Evolutionary conservation across 2,329 filamentous ascomycete species (phyloP), one percentile per base, ranked within the genome.

Genomic region (Xylogone sp.): DNA sequence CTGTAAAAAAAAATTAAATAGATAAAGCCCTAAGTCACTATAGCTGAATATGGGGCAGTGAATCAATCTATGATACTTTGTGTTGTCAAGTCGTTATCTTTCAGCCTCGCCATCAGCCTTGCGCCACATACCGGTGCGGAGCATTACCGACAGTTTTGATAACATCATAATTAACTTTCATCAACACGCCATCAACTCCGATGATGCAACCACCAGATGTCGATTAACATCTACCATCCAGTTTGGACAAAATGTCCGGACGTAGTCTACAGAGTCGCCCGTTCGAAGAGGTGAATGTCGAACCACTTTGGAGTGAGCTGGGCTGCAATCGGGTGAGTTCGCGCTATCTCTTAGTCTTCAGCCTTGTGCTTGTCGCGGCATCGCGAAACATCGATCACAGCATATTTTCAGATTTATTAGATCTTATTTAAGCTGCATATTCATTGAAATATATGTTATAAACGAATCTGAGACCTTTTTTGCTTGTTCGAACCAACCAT

Each of bases 281-380:
- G 16, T 57, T 55, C 39, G 47, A 56, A 24, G 54, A 55, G 22
- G 46, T 58, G 12, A 39, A 54, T 24, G 49, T 59, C 42, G 50
- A 49, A 20, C 45, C 53, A n/a, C 53, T 59, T 21, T 27, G 44
- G n/a, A 31, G n/a, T 21, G 54, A 59, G 53, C 24, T 20, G 22
- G 42, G 49, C 13, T 42, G 42, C 3, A 46, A 48, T 16, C 52
- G 52, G 34, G 53, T 53, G 46, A 43, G 53, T 49, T 50, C 12
- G 29, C 31, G 21, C 34, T 39, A 13, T 39, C 34, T 18, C 34
- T 16, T 39, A 7, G n/a, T 39, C 34, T 18, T 39, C 34, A 39
- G 34, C 34, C 34, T 39, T 39, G 34, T 18, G n/a, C n/a, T 5
- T 16, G 13, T 39, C 34, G 34, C 34, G 34, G n/a, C 12, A 39